Percentiles rank a stretch among this genome's conserved stretches.
Evolutionary conservation across 2,329 filamentous ascomycete species (phyloP).

Genomic region (Penicillium janthinellum): DNA sequence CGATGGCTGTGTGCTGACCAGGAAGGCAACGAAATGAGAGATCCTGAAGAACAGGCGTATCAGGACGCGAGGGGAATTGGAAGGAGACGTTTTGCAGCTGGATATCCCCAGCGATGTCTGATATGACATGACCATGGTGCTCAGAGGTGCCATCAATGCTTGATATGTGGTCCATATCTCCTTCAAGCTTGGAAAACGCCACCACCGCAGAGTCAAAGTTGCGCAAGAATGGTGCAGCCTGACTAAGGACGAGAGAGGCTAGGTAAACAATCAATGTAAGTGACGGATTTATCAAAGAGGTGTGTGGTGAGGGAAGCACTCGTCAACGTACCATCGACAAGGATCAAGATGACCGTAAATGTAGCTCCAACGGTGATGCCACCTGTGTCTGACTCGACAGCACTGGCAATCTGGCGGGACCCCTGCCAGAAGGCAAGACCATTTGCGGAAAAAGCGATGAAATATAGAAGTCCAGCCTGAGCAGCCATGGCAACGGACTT

Average conservation of each 20-base stretch:
- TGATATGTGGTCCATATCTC: constrained; percentile 57
- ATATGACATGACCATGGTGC: constrained; percentile 17
- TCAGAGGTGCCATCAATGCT: constrained; percentile 45
- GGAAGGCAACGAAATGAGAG: constrained; percentile 29
- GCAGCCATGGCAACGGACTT: constrained; percentile 57
- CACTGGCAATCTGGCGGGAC: constrained; percentile 54
- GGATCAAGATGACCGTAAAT: constrained; percentile 40
- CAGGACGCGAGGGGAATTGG: constrained; percentile 28
- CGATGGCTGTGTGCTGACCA: constrained; percentile 54
- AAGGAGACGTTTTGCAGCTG: constrained; percentile 37
- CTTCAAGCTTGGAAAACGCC: constrained; percentile 60
- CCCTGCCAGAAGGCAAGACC: constrained; percentile 70
- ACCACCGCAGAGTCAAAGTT: constrained; percentile 51
- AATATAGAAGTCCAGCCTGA: constrained; percentile 65
- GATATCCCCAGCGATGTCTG: constrained; percentile 27
- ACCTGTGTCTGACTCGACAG: constrained; percentile 13
- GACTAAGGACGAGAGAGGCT: constrained; percentile 39
- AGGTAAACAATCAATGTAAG: not conserved
- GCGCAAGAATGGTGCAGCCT: constrained; percentile 43
- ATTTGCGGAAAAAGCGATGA: constrained; percentile 67
- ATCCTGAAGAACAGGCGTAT: constrained; percentile 15
- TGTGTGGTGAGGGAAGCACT: constrained; percentile 21
- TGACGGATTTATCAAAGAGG: not conserved
- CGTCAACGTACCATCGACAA: constrained; percentile 35
- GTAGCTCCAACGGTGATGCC: constrained; percentile 32